Evolutionary conservation across 2,329 filamentous ascomycete genomes (phyloP).

Genomic region (Colletotrichum caudatum): DNA sequence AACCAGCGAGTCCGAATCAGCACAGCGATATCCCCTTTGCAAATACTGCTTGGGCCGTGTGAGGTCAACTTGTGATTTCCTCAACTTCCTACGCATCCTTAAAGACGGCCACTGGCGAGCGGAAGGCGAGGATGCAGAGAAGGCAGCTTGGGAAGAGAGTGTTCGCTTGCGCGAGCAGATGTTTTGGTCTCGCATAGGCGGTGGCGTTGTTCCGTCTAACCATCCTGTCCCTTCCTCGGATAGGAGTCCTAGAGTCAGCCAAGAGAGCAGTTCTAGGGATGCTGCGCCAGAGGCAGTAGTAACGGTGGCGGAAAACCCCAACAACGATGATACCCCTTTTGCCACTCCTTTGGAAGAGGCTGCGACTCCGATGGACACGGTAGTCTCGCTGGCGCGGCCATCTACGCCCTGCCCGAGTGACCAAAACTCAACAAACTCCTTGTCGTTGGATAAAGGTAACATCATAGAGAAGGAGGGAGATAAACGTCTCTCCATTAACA

Average conservation of each 20-base stretch:
- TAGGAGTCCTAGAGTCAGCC: constrained; percentile 40
- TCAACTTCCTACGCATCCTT: constrained; percentile 90
- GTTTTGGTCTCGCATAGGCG: constrained; percentile 96
- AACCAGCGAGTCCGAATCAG: constrained; percentile 85
- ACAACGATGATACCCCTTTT: neutral
- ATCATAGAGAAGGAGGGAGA: constrained; percentile 16
- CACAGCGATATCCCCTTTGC: constrained; percentile 91
- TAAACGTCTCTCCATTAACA: constrained; percentile 26
- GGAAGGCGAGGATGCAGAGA: constrained; percentile 85
- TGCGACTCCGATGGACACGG: neutral
- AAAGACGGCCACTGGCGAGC: constrained; percentile 93
- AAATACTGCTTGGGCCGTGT: constrained; percentile 87
- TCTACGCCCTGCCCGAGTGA: constrained; percentile 24
- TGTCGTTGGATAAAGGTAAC: neutral
- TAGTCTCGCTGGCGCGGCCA: constrained; percentile 13
- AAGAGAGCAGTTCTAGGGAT: constrained; percentile 33
- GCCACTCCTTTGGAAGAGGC: constrained; percentile 16
- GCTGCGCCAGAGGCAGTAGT: neutral
- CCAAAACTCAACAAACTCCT: constrained; percentile 18
- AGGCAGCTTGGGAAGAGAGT: constrained; percentile 93
- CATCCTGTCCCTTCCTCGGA: constrained; percentile 45
- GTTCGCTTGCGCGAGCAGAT: constrained; percentile 91
- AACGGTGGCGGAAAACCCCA: neutral
- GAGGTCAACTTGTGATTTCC: constrained; percentile 90
- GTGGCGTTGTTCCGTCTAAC: constrained; percentile 82